phyloP scores from a whole-genome alignment of 352 stramenopile species.

The Nothophytophthora sp. region DNA sequence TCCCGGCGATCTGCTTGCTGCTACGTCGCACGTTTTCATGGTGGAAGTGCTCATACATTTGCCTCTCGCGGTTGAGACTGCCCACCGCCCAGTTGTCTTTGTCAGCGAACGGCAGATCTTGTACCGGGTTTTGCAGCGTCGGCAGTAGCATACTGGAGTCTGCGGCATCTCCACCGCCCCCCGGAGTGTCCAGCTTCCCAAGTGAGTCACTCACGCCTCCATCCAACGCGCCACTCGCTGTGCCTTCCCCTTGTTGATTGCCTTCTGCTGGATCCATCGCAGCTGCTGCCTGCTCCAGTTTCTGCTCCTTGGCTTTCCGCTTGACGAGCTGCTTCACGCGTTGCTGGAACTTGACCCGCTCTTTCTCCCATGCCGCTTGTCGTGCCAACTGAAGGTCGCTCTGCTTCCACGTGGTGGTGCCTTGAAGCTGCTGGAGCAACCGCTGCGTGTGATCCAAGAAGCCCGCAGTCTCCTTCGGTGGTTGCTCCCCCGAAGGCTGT shows the following conservation, averaged over 20 bases:
- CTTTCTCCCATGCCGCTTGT: constrained; percentile 62
- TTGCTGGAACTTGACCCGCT: constrained; percentile 66
- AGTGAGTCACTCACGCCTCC: constrained; percentile 26
- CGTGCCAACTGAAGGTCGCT: constrained; percentile 70
- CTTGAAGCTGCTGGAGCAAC: constrained; percentile 73
- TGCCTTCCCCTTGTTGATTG: constrained; percentile 15
- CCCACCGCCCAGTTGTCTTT: constrained; percentile 84
- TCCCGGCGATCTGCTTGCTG: constrained; percentile 44
- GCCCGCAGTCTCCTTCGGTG: constrained; percentile 7
- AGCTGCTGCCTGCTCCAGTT: constrained; percentile 2
- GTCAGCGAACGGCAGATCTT: constrained; percentile 63
- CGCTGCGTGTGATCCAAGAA: constrained; percentile 25
- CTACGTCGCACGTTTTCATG: constrained; percentile 60
- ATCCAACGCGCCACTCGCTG: neutral
- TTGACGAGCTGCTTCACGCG: constrained; percentile 76
- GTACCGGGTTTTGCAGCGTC: constrained; percentile 35
- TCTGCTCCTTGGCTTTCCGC: constrained; percentile 32
- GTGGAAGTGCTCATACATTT: constrained; percentile 79
- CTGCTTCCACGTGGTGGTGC: constrained; percentile 72
- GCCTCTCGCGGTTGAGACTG: constrained; percentile 68
- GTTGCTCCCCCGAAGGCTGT: constrained; percentile 5
- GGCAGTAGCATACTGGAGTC: constrained; percentile 32
- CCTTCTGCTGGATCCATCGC: constrained; percentile 1
- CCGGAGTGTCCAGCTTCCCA: constrained; percentile 17
- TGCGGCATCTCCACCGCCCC: constrained; percentile 9